These are phyloP conservation scores for Ascochyta clinopodiicola DNA, from an alignment of 2,329 filamentous ascomycete genomes.

Conservation along the genomic window DNA sequence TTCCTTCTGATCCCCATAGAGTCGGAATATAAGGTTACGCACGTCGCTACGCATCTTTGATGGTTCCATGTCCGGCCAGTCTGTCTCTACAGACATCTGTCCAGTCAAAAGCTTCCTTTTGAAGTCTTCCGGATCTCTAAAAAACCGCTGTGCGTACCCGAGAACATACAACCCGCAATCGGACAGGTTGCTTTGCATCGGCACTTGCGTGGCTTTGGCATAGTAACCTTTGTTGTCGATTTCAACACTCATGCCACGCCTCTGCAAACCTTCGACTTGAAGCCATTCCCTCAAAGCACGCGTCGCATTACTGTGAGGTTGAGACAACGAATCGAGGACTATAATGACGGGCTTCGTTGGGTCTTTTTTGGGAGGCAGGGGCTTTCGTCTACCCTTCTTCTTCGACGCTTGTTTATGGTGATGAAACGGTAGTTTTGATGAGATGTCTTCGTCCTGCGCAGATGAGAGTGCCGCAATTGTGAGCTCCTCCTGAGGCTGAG, in stretches of 20 bases:
- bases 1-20: conserved; percentile 60
- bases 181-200: conserved; percentile 80
- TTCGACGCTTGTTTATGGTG: conserved; percentile 6
- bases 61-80: conserved; percentile 63
- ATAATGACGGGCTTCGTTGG: conserved; percentile 70
- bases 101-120: conserved; percentile 69
- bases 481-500: background rate
- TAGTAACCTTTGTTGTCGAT: conserved; percentile 65
- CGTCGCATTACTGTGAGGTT: conserved; percentile 68
- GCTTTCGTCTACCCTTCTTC: conserved; percentile 34
- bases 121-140: conserved; percentile 75
- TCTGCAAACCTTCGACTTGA: conserved; percentile 72
- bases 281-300: conserved; percentile 78
- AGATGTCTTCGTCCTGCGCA: background rate
- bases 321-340: conserved; percentile 79
- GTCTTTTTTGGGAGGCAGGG: conserved; percentile 37
- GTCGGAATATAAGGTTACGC: conserved; percentile 67
- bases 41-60: conserved; percentile 69
- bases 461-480: background rate
- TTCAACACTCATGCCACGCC: conserved; percentile 58
- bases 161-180: conserved; percentile 91
- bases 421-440: background rate
- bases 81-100: conserved; percentile 63
- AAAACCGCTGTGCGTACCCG: conserved; percentile 83
- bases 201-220: conserved; percentile 69